Conservation (phyloP, 1,284 basidiomycete species). For the Gomphus bonarii region DNA sequence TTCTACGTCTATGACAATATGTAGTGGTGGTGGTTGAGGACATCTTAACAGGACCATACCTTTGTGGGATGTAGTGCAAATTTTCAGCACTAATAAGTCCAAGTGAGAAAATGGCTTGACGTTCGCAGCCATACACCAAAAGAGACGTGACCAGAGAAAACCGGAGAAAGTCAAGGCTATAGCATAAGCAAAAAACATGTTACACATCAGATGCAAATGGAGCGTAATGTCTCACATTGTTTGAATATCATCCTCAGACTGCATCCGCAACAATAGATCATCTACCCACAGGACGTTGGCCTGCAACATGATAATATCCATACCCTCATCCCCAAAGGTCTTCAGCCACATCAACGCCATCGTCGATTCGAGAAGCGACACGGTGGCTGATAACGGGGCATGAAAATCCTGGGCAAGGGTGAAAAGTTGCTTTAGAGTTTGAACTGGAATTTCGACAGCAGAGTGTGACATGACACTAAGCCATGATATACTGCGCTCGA, state of each 20-base stretch:
- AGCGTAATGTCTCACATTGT: slow-evolving; percentile 25
- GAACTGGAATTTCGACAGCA: slow-evolving; percentile 53
- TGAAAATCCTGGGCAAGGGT: slow-evolving; percentile 29
- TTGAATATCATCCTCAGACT: slow-evolving; percentile 18
- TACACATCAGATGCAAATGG: neutral
- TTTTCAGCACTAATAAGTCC: slow-evolving; percentile 39
- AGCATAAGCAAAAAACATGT: neutral
- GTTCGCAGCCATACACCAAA: slow-evolving; percentile 54
- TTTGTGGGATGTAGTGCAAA: slow-evolving; percentile 38
- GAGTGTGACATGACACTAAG: slow-evolving; percentile 55
- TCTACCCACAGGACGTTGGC: slow-evolving; percentile 35
- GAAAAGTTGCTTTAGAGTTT: slow-evolving; percentile 38
- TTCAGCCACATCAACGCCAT: slow-evolving; percentile 43
- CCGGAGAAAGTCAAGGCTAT: slow-evolving; percentile 41
- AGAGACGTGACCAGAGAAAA: slow-evolving; percentile 48
- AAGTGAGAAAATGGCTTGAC: slow-evolving; percentile 29
- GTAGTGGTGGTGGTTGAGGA: neutral
- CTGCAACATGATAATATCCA: slow-evolving; percentile 39
- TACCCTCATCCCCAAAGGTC: slow-evolving; percentile 43
- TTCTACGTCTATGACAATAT: slow-evolving; percentile 28
- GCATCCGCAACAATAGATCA: slow-evolving; percentile 29
- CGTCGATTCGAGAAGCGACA: slow-evolving; percentile 37
- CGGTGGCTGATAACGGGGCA: slow-evolving; percentile 33
- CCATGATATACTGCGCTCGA: slow-evolving; percentile 49
- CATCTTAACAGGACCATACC: slow-evolving; percentile 26